Conservation (phyloP, 2,329 filamentous ascomycete genomes). For the Xylariomycetidae sp. region DNA sequence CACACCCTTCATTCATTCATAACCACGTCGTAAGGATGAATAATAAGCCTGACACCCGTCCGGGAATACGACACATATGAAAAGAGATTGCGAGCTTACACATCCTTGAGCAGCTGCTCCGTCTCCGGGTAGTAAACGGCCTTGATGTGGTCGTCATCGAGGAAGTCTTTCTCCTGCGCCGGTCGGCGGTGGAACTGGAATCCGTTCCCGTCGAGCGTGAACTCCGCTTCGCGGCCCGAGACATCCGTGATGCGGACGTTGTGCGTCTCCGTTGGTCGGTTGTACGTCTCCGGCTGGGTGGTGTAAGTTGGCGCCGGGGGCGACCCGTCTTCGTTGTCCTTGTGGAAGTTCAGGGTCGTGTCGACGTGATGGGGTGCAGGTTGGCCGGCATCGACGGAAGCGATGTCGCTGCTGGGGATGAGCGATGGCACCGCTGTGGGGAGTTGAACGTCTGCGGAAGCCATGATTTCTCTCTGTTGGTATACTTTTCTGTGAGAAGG, state of each 20-base stretch:
- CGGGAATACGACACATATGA: too few relatives aligned
- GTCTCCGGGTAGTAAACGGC: conserved; percentile 68
- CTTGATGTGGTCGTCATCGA: conserved; percentile 58
- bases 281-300: conserved; percentile 30
- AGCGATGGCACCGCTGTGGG: background rate
- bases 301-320: conserved; percentile 32
- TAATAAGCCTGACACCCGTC: too few relatives aligned
- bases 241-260: conserved; percentile 31
- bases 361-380: conserved; percentile 21
- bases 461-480: background rate
- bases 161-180: conserved; percentile 32
- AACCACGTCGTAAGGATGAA: background rate
- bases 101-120: conserved; percentile 59
- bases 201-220: conserved; percentile 33
- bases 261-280: conserved; percentile 23
- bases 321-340: conserved; percentile 37
- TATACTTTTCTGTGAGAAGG: too few relatives aligned
- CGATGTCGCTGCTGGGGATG: background rate
- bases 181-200: conserved; percentile 30
- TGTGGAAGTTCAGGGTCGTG: conserved; percentile 34
- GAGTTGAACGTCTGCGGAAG: background rate
- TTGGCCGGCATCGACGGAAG: conserved; percentile 1
- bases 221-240: conserved; percentile 30
- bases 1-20: background rate
- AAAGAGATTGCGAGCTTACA: conserved; percentile 28